Base-by-base conservation (phyloP, 2,329 filamentous ascomycete genomes). In the Colletotrichum sp. region DNA sequence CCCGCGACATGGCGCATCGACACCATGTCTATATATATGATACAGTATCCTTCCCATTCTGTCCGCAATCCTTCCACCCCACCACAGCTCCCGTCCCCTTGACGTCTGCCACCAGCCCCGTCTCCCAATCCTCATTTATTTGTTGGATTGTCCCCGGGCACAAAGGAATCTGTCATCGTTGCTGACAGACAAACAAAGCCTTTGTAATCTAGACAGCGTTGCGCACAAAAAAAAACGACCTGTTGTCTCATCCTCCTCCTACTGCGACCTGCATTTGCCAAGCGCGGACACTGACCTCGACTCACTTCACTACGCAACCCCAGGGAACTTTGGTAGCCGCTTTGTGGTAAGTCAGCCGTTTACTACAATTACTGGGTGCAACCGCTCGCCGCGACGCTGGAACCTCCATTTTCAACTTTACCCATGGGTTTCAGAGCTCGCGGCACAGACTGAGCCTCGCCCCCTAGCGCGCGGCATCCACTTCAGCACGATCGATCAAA, bases 1-100 rank as follows among this genome's bases (percentile, higher is more conserved):
- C 61, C 66, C 71, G 63, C 66, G 36, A 66, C 71, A 62, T 61
- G 65, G 49, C 71, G 57, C 75, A 71, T 73, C 70, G 30, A 68
- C 30, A 63, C 63, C 62, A 44, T 66, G 66, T 75, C 71, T 77
- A 75, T 75, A 77, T 76, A 76, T 75, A 77, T 71, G 67, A 66
- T 75, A 68, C 75, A 36, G 29, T 55, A 57, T 63, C 71, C 74
- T 55, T 69, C 74, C 66, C 71, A 63, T 44, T 67, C 71, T 66
- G 64, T 29, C 36, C 34, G 25, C 29, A 75, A 71, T 77, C 66
- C 75, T 71, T 44, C 75, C 59, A 75, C 67, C 34, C 75, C 72
- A 52, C 71, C 39, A 29, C 39, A 32, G 66, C 61, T 59, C 30
- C 66, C 36, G 44, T 30, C 25, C 29, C 29, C 39, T 49, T 49